These are phyloP conservation scores for Pilatotrama ljubarskyi DNA, from an alignment of 768 basidiomycete species.

Conservation along the genomic window DNA sequence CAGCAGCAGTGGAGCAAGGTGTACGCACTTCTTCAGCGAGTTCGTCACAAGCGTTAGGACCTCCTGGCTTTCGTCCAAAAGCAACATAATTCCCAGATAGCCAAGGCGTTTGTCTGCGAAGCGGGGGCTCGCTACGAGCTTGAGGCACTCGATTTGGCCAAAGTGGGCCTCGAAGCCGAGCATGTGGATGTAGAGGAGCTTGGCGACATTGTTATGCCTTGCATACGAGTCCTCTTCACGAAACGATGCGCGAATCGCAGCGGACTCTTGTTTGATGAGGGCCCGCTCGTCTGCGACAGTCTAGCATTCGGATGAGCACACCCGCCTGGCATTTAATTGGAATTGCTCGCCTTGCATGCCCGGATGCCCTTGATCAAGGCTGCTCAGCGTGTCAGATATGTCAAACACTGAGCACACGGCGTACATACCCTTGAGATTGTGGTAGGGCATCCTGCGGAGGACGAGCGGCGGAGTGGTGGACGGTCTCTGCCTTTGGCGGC, in stretches of 20 bases:
- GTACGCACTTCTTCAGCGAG: constrained; percentile 90
- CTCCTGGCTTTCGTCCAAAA: constrained; percentile 97
- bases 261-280: constrained; percentile 96
- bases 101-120: constrained; percentile 97
- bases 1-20: not conserved
- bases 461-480: constrained; percentile 12
- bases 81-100: constrained; percentile 96
- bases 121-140: constrained; percentile 90
- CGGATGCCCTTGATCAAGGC: constrained; percentile 98
- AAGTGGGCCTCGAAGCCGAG: constrained; percentile 98
- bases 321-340: constrained; percentile 6
- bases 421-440: constrained; percentile 81
- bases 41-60: constrained; percentile 97
- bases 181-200: constrained; percentile 98
- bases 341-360: constrained; percentile 75
- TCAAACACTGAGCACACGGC: constrained; percentile 13
- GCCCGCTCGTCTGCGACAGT: constrained; percentile 98
- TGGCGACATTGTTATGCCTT: constrained; percentile 96
- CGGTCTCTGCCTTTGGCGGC: not conserved
- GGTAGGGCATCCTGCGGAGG: constrained; percentile 61
- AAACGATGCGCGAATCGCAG: constrained; percentile 95
- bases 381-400: constrained; percentile 37
- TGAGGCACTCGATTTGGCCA: constrained; percentile 97
- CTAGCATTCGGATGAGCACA: constrained; percentile 41
- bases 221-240: constrained; percentile 95